Evolutionary conservation across 2,329 filamentous ascomycete species (phyloP), one percentile per base, ranked within the genome.

Genomic region (Penicillium concentricum): DNA sequence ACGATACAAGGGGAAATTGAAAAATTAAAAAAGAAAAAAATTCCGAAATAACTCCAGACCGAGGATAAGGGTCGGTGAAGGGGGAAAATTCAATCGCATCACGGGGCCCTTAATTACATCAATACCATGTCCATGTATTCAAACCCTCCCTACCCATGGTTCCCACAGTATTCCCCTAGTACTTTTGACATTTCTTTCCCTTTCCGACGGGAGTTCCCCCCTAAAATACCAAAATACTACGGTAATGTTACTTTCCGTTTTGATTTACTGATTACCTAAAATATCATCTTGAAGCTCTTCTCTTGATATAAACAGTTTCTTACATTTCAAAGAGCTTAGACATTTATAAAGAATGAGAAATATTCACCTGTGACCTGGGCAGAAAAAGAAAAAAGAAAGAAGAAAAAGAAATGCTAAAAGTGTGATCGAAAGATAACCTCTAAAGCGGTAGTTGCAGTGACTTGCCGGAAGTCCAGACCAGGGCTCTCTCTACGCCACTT

Each of bases 21-120:
- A 44, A 39, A 52, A 43, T 32, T n/a, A 1, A 49, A 55, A 47
- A 53, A 37, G 28, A 46, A 18, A 37, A 57, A 49, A 58, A 59
- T 47, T 54, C 54, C 51, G 37, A 56, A 62, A 54, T 56, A 52
- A 32, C 26, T 18, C 42, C 50, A 51, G 41, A 34, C 28, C 48
- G 41, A 56, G 54, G 58, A 61, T 47, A 53, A 32, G 39, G 48
- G 56, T 56, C 62, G 62, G 62, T 62, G 61, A 63, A 54, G 54
- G 37, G 28, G 30, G 43, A 64, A 65, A 66, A 65, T 60, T 66
- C 63, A 57, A 57, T 61, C 53, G 57, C 64, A 65, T 66, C 64
- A 66, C 64, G 64, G 61, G 64, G 63, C 59, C 59, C 30, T 46
- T 46, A 18, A 53, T 57, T 39, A 57, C 54, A 46, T 20, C 12